Base-by-base conservation (phyloP, 1,284 basidiomycete genomes). In the Fomitopsis betulina region DNA sequence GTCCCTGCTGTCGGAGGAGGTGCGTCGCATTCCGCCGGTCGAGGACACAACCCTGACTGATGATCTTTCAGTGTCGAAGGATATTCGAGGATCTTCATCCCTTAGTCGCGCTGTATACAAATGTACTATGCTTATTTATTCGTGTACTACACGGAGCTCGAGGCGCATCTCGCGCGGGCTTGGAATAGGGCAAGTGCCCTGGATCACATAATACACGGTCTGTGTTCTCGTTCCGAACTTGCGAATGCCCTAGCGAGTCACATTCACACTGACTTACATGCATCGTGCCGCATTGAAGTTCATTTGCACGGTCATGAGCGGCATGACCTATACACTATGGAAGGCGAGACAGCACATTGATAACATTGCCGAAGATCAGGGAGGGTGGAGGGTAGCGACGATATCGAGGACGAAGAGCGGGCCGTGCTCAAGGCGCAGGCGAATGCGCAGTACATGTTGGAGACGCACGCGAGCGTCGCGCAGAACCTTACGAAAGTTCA, bases 1-100 rank as follows among this genome's bases (percentile, higher is more conserved):
- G 89, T 67, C 88, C 88, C 0, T 91, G 89, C 65, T 91, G 88
- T 72, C 79, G 89, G 61, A 79, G 80, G 67, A 78, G 68, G 86
- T 89, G 64, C 67, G 85, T 76, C 9, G 1, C n/a, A n/a, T 2
- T 6, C 35, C 2, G 6, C 21, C n/a, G 39, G 27, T 23, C 15
- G 2, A 12, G 21, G 19, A n/a, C n/a, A n/a, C n/a, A 13, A 21
- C 8, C 42, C 21, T 2, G 42, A 60, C 37, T 3, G 2, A 19
- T 12, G 38, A 12, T 9, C 30, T 27, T 15, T 21, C 45, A 60
- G 59, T 33, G 56, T 60, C 8, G 55, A 60, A 45, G 59, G 59
- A 3, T 60, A 60, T 33, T 60, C 59, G 5, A 57, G 42, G 21
- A 60, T 60, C 32, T 60, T 57, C 49, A 60, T 60, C 23, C 59